phyloP scores from a whole-genome alignment of 23 red algal genomes.

The Chondrus crispus region DNA sequence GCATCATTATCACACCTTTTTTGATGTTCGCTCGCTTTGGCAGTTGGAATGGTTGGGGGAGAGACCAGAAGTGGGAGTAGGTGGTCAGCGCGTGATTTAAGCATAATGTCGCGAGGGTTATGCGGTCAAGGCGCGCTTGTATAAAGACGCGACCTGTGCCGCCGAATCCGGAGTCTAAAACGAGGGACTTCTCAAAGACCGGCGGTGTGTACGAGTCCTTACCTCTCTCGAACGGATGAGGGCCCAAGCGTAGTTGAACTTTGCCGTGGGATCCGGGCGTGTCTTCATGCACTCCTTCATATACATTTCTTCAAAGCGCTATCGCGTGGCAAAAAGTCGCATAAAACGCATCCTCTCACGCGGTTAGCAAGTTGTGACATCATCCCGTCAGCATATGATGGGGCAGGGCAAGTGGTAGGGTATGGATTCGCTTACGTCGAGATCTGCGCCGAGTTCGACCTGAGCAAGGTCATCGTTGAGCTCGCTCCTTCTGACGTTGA shows the following conservation, averaged over 20 bases:
- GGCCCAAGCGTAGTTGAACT: constrained; percentile 89
- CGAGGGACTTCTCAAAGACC: not conserved
- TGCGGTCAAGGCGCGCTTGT: too few species aligned
- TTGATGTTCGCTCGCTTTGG: constrained; percentile 70
- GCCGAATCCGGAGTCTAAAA: not conserved
- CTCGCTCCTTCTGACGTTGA: constrained; percentile 17
- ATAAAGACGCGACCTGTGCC: not conserved
- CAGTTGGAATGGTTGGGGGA: too few species aligned
- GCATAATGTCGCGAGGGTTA: too few species aligned
- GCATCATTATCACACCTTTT: constrained; percentile 82
- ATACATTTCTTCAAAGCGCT: constrained; percentile 76
- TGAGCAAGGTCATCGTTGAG: constrained; percentile 42
- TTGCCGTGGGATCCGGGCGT: constrained; percentile 67
- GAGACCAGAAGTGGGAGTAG: too few species aligned
- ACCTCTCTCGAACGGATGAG: constrained; percentile 76
- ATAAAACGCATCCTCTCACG: not conserved
- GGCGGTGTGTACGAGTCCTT: not conserved
- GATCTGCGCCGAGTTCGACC: constrained; percentile 49
- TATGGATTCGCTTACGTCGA: constrained; percentile 30
- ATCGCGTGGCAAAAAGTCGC: not conserved
- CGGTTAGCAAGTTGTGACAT: not conserved
- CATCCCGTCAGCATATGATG: not conserved
- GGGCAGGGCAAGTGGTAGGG: not conserved
- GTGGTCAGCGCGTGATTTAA: too few species aligned
- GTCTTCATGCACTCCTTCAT: constrained; percentile 85